Percentiles rank a stretch among this genome's conserved stretches.
phyloP scores from a whole-genome alignment of 805 yeast species.

The Hanseniaspora singularis region DNA sequence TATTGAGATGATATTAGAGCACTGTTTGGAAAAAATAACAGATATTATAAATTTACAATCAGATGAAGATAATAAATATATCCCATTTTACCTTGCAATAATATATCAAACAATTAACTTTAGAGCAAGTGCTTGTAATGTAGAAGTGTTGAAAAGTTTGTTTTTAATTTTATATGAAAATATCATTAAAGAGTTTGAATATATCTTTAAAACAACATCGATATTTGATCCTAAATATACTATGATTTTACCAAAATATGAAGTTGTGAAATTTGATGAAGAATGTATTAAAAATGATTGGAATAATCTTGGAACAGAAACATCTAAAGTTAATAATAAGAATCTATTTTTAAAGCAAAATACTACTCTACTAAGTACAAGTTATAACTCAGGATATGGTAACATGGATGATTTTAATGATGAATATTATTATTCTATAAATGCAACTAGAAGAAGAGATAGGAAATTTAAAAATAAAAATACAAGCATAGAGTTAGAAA shows the following conservation, averaged over 20 bases:
- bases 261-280: not conserved
- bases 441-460: not conserved
- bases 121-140: conserved; percentile 49
- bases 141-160: conserved; percentile 28
- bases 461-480: not conserved
- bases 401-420: conserved; percentile 1
- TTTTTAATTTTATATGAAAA: conserved; percentile 16
- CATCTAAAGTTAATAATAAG: conserved; percentile 5
- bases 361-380: conserved; percentile 5
- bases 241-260: conserved; percentile 6
- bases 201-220: conserved; percentile 9
- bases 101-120: conserved; percentile 45
- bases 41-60: conserved; percentile 16
- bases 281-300: not conserved
- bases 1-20: conserved; percentile 5
- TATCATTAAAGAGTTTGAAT: conserved; percentile 9
- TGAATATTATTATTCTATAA: not conserved
- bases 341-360: conserved; percentile 11
- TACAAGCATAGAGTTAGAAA: not conserved
- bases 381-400: not conserved
- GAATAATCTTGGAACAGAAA: conserved; percentile 4
- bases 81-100: conserved; percentile 52
- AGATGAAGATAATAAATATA: conserved; percentile 24
- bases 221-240: conserved; percentile 3
- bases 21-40: not conserved